Conservation (phyloP, 352 stramenopile genomes). For the Globisporangium iwayamae region DNA sequence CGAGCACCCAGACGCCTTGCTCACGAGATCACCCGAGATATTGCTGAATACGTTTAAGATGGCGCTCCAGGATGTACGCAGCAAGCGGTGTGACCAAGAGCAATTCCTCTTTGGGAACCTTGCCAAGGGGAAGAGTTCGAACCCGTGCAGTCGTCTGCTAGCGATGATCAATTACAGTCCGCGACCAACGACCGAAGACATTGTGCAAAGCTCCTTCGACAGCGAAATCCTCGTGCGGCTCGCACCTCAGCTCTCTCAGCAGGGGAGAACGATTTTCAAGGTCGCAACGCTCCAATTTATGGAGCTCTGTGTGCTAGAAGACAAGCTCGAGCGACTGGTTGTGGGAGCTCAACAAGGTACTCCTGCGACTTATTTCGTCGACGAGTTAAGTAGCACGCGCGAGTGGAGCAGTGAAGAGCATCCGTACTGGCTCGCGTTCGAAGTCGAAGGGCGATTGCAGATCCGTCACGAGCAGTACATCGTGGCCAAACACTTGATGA, state of each 20-base stretch:
- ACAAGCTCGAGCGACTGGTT: constrained; percentile 55
- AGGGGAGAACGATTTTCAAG: constrained; percentile 20
- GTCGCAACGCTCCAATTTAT: constrained; percentile 28
- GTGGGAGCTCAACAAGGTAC: constrained; percentile 5
- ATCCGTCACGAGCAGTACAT: constrained; percentile 83
- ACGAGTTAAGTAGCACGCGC: constrained; percentile 48
- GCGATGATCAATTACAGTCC: constrained; percentile 22
- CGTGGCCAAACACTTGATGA: constrained; percentile 69
- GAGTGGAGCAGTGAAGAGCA: constrained; percentile 50
- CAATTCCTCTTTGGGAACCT: not conserved
- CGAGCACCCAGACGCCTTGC: constrained; percentile 8
- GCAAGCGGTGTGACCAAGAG: constrained; percentile 1
- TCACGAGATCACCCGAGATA: constrained; percentile 2
- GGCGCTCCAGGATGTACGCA: constrained; percentile 20
- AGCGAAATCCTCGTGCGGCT: constrained; percentile 27
- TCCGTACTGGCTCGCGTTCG: constrained; percentile 86
- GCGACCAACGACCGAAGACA: constrained; percentile 26
- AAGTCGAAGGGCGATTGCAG: constrained; percentile 75
- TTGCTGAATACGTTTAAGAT: constrained; percentile 14
- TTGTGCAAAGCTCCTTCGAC: constrained; percentile 40
- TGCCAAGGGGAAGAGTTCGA: not conserved
- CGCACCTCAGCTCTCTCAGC: constrained; percentile 21
- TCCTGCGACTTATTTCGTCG: constrained; percentile 22
- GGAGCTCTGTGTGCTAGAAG: constrained; percentile 72
- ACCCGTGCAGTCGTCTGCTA: constrained; percentile 17